These are phyloP conservation scores for Funneliformis caledonium DNA, from an alignment of 371 early-diverging fungal species.

Conservation along the genomic window DNA sequence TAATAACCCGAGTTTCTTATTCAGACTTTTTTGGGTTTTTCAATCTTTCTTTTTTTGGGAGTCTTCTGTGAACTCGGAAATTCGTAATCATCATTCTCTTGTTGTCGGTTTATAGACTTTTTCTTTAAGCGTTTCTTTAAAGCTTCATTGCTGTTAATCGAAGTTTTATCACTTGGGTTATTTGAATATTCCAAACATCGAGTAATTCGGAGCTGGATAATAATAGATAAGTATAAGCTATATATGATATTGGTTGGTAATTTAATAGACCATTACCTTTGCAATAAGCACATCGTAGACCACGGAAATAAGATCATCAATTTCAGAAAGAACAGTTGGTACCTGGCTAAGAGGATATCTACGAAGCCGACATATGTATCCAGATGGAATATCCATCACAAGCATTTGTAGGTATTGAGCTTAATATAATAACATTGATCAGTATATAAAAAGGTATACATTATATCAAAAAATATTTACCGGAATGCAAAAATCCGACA, in stretches of 20 bases:
- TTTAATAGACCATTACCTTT: conserved; percentile 26
- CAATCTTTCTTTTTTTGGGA: neutral
- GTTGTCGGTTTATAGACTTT: neutral
- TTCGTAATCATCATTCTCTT: neutral
- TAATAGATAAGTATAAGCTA: neutral
- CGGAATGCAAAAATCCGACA: neutral
- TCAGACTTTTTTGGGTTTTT: no score
- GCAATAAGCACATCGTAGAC: conserved; percentile 35
- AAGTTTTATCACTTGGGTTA: neutral
- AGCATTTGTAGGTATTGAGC: conserved; percentile 36
- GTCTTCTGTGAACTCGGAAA: neutral
- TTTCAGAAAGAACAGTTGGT: conserved; percentile 32
- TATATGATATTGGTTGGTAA: conserved; percentile 1
- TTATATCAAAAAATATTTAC: neutral
- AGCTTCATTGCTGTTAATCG: neutral
- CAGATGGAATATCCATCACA: conserved; percentile 38
- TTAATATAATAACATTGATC: neutral
- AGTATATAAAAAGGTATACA: neutral
- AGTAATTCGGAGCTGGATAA: neutral
- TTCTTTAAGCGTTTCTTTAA: neutral
- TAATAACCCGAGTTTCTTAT: no score
- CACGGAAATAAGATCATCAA: conserved; percentile 36
- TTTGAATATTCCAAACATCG: neutral
- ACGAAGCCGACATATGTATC: conserved; percentile 37
- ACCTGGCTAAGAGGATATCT: conserved; percentile 25